Base-by-base conservation (phyloP, 805 yeast species). In the Brettanomyces custersianus region DNA sequence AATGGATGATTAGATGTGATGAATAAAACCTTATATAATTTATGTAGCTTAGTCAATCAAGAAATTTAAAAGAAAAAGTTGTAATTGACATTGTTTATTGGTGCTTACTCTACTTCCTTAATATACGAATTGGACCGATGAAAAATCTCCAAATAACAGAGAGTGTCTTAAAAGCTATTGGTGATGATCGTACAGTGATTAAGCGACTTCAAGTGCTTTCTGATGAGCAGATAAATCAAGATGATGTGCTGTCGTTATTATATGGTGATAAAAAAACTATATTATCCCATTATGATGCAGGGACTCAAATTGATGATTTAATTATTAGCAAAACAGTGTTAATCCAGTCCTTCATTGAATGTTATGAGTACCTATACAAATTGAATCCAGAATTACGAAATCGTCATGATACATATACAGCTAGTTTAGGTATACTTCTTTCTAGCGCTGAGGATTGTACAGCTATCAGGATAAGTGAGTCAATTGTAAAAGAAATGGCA, bases 1-100 rank as follows among this genome's bases (percentile, higher is more conserved):
- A 50, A 72, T 90, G 74, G 95, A 83, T 46, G 96, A 88, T 34
- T 55, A 38, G n/a, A n/a, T 22, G 12, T 22, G 17, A 25, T 25
- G 28, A 13, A 25, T 12, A 7, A 6, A 3, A 25, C n/a, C 15
- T 25, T 25, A 13, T 25, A 25, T 25, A 25, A n/a, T 6, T 7
- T n/a, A 25, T 25, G 28, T 13, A 7, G 28, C n/a, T 25, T n/a
- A 25, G 15, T 25, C 13, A n/a, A 13, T n/a, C 28, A 25, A 25
- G 15, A 12, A 12, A 11, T 7, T 7, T 25, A 12, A 25, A n/a
- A 33, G 17, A 21, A 24, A 4, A 35, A 34, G 12, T 24, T 34
- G 8, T 20, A 17, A 25, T 25, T 3, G 11, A 33, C 12, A 26
- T 30, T 9, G 39, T 34, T 21, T 27, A 28, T 17, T 2, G n/a